Conservation (phyloP, 2,329 filamentous ascomycete genomes). For the Ceratocystis huliohia region DNA sequence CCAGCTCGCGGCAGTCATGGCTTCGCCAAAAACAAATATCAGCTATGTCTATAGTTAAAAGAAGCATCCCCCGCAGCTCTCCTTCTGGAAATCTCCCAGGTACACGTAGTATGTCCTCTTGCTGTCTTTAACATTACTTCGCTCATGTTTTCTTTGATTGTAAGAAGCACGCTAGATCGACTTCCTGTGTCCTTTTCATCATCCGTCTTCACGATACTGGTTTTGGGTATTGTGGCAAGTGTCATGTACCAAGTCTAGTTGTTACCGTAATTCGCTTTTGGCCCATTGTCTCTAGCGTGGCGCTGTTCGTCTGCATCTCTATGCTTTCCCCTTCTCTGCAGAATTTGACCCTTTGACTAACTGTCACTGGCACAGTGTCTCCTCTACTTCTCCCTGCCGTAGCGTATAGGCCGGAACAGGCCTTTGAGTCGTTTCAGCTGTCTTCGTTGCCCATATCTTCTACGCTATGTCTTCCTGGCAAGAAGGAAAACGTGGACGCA, state of each 20-base stretch:
- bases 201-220: too few species aligned
- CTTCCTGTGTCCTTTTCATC: too few species aligned
- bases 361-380: background rate
- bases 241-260: too few species aligned
- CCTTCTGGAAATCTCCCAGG: background rate
- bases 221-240: too few species aligned
- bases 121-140: background rate
- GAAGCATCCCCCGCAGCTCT: background rate
- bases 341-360: background rate
- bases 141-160: too few species aligned
- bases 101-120: background rate
- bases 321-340: too few species aligned
- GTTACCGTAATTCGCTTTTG: too few species aligned
- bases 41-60: background rate
- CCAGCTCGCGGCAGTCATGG: background rate
- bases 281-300: too few species aligned
- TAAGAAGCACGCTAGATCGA: too few species aligned
- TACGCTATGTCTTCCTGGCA: background rate
- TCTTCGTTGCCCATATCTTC: background rate
- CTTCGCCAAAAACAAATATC: background rate
- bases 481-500: background rate
- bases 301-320: too few species aligned
- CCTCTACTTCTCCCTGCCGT: background rate
- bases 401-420: background rate
- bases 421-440: background rate